Percentiles rank a stretch among this genome's conserved stretches.
Evolutionary conservation across 2,329 filamentous ascomycete genomes (phyloP).

Genomic region (Aspergillus aculeatinus): DNA sequence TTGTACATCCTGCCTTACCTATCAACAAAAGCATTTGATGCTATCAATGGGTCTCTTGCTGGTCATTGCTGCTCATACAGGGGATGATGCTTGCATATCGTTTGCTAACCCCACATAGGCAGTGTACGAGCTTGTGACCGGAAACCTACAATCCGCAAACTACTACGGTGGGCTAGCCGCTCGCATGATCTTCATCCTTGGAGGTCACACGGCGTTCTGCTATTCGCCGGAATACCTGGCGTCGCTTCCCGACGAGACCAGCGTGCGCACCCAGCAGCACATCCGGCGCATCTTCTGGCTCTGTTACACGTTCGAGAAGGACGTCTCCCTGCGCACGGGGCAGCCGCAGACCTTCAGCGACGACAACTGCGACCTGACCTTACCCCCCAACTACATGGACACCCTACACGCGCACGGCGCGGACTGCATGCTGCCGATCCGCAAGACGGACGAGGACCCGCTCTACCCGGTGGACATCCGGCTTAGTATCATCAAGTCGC

Average conservation of each 20-base stretch:
- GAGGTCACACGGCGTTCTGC: slow-evolving; percentile 42
- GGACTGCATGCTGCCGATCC: slow-evolving; percentile 20
- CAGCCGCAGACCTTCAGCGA: slow-evolving; percentile 54
- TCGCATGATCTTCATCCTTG: slow-evolving; percentile 52
- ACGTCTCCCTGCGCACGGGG: slow-evolving; percentile 54
- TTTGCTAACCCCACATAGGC: slow-evolving; percentile 27
- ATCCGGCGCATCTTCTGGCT: slow-evolving; percentile 54
- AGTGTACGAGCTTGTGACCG: slow-evolving; percentile 47
- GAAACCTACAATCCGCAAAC: slow-evolving; percentile 48
- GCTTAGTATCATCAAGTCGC: slow-evolving; percentile 54
- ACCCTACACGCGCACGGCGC: slow-evolving; percentile 22
- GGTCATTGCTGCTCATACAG: background rate
- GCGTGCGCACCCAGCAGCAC: slow-evolving; percentile 26
- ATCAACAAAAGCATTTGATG: background rate
- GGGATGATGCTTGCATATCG: background rate
- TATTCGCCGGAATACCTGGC: slow-evolving; percentile 26
- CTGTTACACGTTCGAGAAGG: slow-evolving; percentile 56
- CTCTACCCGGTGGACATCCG: slow-evolving; percentile 51
- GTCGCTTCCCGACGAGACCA: slow-evolving; percentile 12
- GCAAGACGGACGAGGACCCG: slow-evolving; percentile 25
- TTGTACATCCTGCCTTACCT: too few relatives aligned
- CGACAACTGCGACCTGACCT: slow-evolving; percentile 54
- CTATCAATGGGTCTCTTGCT: background rate
- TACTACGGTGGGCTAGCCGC: slow-evolving; percentile 49
- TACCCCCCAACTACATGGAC: slow-evolving; percentile 47